Conservation (phyloP, 1,139 yeast species). For the Yarrowia galli region DNA sequence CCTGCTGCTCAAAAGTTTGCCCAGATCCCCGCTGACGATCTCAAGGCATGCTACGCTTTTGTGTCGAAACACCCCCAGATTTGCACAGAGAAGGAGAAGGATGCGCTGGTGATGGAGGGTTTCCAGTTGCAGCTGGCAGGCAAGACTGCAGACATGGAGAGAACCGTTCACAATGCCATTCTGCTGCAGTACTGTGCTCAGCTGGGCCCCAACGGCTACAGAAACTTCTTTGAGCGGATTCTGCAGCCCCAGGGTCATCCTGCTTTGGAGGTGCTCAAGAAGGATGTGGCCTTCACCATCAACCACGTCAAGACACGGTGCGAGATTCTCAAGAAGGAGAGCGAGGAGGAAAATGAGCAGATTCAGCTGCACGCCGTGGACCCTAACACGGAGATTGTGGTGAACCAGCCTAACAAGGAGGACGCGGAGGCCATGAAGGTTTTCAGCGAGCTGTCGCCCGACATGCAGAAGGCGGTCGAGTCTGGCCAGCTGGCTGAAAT, state of each 20-base stretch:
- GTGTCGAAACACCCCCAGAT: conserved; percentile 69
- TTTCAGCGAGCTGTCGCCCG: conserved; percentile 59
- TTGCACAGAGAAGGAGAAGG: conserved; percentile 84
- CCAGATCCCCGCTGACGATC: conserved; percentile 59
- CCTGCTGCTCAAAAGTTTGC: conserved; percentile 75
- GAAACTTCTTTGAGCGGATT: conserved; percentile 72
- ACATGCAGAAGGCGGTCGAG: conserved; percentile 77
- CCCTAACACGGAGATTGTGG: conserved; percentile 77
- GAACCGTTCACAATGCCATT: conserved; percentile 79
- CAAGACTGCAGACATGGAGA: conserved; percentile 61
- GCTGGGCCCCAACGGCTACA: conserved; percentile 65
- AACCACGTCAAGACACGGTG: conserved; percentile 80
- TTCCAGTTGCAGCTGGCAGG: conserved; percentile 80
- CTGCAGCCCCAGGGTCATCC: conserved; percentile 61
- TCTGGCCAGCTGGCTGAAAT: conserved; percentile 77
- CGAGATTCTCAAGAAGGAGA: conserved; percentile 62
- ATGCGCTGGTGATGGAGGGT: conserved; percentile 90
- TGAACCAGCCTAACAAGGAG: conserved; percentile 68
- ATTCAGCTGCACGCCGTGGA: conserved; percentile 90
- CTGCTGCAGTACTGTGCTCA: conserved; percentile 79
- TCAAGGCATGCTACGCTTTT: conserved; percentile 59
- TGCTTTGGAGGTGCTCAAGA: conserved; percentile 69
- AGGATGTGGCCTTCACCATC: conserved; percentile 75
- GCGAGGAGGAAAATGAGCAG: conserved; percentile 54
- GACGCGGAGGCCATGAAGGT: conserved; percentile 58